Evolutionary conservation across 345 rosid genomes (phyloP), one percentile per base, ranked within the genome.

Genomic region (Moricandia moricandioides): DNA sequence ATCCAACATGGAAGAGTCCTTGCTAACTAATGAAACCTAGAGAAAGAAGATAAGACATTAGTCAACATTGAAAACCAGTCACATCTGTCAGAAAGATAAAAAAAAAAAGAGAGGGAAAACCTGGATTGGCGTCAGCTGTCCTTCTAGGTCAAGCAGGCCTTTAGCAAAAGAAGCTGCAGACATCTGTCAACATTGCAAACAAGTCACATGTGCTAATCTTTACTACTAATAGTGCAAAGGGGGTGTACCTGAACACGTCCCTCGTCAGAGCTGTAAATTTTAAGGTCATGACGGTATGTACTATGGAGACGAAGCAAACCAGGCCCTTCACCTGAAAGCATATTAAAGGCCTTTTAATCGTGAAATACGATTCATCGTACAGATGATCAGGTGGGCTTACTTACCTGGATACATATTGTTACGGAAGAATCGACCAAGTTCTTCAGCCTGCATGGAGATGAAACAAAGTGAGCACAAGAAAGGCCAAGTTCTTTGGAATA

Each of bases 131-230:
- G 99, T 96, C 63, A 96, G 84, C 78, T 85, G 99, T 78, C 99
- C 99, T 88, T 96, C 99, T 70, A 96, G 85, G 82, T 96, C 99
- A 82, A 96, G 98, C 66, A 96, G 92, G 80, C 99, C 99, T 88
- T 96, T 96, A 29, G 99, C 98, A 85, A 96, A 96, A 65, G 98
- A 97, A 67, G 99, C 99, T 65, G 98, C 99, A 75, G 99, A 96
- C 99, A 96, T 96, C 99, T 95, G 87, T 65, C 80, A 82, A 73
- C 62, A 81, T 6, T 5, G 31, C 47, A 73, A 31, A 73, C 17
- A 40, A 57, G 21, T 21, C 24, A 21, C 24, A 21, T 21, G 24
- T 21, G 24, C 24, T 21, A 1, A 21, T 2, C 24, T 21, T 21
- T 21, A 21, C 24, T 21, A 21, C 24, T 21, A 21, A 21, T 21